Conservation (phyloP, 148 eudicot species). For the Chenopodium suecicum region DNA sequence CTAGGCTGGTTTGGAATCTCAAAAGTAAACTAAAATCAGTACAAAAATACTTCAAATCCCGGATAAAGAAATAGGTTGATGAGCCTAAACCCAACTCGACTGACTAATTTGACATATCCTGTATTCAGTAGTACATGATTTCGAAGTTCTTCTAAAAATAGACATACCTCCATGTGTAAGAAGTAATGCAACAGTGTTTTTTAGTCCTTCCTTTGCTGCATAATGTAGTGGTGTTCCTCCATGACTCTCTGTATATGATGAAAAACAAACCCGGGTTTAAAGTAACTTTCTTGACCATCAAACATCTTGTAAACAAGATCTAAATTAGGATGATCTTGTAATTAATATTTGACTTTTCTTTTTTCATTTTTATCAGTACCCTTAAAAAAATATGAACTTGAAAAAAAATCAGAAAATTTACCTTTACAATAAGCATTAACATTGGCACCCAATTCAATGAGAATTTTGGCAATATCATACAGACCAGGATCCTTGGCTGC, state of each 20-base stretch:
- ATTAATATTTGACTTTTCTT: neutral
- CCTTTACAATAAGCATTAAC: conserved; percentile 43
- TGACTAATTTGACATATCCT: neutral
- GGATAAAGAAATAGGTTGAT: too few relatives aligned
- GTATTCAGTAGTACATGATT: neutral
- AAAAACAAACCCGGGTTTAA: neutral
- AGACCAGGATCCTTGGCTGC: conserved; percentile 51
- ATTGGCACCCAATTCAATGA: conserved; percentile 57
- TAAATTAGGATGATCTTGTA: too few relatives aligned
- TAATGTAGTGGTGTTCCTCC: conserved; percentile 64
- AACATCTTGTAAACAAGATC: too few relatives aligned
- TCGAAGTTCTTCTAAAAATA: neutral
- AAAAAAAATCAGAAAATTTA: neutral
- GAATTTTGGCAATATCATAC: conserved; percentile 39
- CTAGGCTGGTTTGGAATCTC: too few relatives aligned
- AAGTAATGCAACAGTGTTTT: conserved; percentile 44
- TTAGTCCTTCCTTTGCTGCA: conserved; percentile 55
- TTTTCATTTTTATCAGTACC: neutral
- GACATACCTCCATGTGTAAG: conserved; percentile 51
- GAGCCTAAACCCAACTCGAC: neutral
- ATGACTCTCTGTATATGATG: conserved; percentile 27
- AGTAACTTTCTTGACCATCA: neutral
- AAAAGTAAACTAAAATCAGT: too few relatives aligned
- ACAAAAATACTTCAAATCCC: too few relatives aligned
- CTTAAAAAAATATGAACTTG: neutral